Evolutionary conservation across 768 basidiomycete genomes (phyloP), one percentile per base, ranked within the genome.

Genomic region (Suillus brevipes): DNA sequence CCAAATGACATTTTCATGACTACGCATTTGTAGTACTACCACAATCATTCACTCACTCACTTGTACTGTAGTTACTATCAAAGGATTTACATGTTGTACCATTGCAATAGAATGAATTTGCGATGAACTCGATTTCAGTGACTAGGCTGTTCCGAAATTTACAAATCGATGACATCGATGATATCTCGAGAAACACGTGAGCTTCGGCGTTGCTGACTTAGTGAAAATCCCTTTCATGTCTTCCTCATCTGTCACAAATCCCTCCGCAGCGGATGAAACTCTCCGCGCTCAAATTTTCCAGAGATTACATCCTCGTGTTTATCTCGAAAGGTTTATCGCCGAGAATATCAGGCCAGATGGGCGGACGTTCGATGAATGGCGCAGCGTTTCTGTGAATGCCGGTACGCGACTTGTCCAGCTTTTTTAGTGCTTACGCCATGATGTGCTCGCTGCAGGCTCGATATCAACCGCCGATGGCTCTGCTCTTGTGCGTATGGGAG

Each of bases 381-480:
- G 97, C 64, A 87, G 90, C 60, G 83, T 93, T 28, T 87, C 81
- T 38, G 80, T 95, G 55, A 94, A 96, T 77, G 83, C 88, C 53
- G 95, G 95, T 95, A 70, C 68, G 90, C 77, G 43, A 34, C 59
- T 52, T 34, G n/a, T 25, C 18, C n/a, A 40, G 16, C 52, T 57
- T 50, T 50, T 25, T 59, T n/a, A 57, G 20, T 31, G 59, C 53
- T 65, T 45, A 40, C 5, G 23, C 56, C 25, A 40, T 40, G 34
- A 60, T 59, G 0, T 60, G 23, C 16, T 23, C 2, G 6, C 34
- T 37, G 38, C 62, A 96, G 95, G 95, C 60, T 97, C 96, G 3
- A 91, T 99, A 79, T 90, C 92, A 1, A 98, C 97, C 0, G 95
- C 97, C 0, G 85, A 95, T 67, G 95, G 96, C 0, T 97, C 95